Base-by-base conservation (phyloP, 2,329 filamentous ascomycete genomes). In the Lasiodiplodia sp. region DNA sequence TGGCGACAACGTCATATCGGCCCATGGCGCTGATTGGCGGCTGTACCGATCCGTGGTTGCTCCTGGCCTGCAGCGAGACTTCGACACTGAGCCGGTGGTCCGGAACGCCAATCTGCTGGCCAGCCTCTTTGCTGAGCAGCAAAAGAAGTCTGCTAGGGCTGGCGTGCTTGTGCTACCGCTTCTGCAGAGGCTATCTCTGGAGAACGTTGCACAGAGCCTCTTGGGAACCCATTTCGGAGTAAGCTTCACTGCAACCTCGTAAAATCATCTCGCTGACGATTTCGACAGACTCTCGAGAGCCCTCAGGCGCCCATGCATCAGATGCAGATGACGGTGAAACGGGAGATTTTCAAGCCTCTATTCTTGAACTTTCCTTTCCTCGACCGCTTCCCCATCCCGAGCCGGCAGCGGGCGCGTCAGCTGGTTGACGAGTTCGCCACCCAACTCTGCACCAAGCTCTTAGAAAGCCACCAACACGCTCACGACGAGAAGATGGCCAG, bases 151-250 rank as follows among this genome's bases (percentile, higher is more conserved):
- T 3, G 58, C 49, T 4, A 40, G 60, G 21, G 47, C 68, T 4
- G 73, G 72, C 10, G 72, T 79, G 18, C 67, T 72, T 3, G 72
- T 81, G 55, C 76, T 78, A 67, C 73, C 73, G 1, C 71, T 76
- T 5, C 72, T 81, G 18, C 80, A 82, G 69, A 73, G 78, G 21
- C 79, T 78, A 58, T 77, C 78, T 1, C 75, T 81, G 52, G 78
- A 78, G 38, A 81, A 80, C 68, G 73, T 78, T 56, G 75, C 75
- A 7, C 75, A 79, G 62, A 72, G 73, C 25, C 70, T 79, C 7
- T 75, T 78, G n/a, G 70, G 70, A 31, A 55, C 66, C 23, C 14
- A 16, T 14, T 68, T 68, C 63, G 63, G 63, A 14, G 60, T 64
- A 64, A 18, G 44, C 14, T 5, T n/a, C n/a, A 10, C 4, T 12